A percentile compares a stretch with the other conserved stretches of the same genome.
These are phyloP conservation scores for Dictyostelium purpureum DNA, from an alignment of 78 protist species.

Conservation along the genomic window DNA sequence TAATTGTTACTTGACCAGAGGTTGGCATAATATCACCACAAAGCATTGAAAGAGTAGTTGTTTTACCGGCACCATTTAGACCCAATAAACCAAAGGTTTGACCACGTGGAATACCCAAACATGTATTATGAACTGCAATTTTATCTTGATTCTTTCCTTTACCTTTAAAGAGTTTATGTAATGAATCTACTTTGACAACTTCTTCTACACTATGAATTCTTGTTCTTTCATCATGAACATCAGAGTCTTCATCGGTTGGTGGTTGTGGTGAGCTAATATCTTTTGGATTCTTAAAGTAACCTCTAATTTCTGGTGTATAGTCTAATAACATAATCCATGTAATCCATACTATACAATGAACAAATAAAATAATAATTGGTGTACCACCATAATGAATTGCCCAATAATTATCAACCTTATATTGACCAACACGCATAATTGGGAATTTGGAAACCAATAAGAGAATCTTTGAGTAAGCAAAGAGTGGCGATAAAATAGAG, in stretches of 20 bases:
- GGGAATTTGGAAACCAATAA: constrained; percentile 13
- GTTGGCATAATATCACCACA: constrained; percentile 88
- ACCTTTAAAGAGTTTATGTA: constrained; percentile 19
- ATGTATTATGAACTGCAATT: constrained; percentile 24
- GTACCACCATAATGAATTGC: background rate
- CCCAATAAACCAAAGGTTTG: constrained; percentile 34
- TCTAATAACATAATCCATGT: constrained; percentile 26
- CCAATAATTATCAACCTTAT: constrained; percentile 13
- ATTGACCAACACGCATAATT: constrained; percentile 12
- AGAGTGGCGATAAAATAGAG: constrained; percentile 18
- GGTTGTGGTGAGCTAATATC: constrained; percentile 20
- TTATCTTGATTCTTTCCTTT: constrained; percentile 7
- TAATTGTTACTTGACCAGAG: constrained; percentile 84
- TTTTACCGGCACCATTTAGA: constrained; percentile 97
- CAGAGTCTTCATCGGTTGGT: constrained; percentile 54
- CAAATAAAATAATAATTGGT: background rate
- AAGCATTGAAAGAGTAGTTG: constrained; percentile 92
- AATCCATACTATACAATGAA: constrained; percentile 28
- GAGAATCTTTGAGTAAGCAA: background rate
- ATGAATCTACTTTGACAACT: background rate
- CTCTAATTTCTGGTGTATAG: constrained; percentile 3
- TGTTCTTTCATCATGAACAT: constrained; percentile 35
- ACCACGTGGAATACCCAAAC: constrained; percentile 31
- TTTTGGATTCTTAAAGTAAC: background rate
- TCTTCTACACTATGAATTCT: background rate